Evolutionary conservation across 2,329 filamentous ascomycete species (phyloP), one percentile per base, ranked within the genome.

Genomic region (Zymoseptoria pseudotritici): DNA sequence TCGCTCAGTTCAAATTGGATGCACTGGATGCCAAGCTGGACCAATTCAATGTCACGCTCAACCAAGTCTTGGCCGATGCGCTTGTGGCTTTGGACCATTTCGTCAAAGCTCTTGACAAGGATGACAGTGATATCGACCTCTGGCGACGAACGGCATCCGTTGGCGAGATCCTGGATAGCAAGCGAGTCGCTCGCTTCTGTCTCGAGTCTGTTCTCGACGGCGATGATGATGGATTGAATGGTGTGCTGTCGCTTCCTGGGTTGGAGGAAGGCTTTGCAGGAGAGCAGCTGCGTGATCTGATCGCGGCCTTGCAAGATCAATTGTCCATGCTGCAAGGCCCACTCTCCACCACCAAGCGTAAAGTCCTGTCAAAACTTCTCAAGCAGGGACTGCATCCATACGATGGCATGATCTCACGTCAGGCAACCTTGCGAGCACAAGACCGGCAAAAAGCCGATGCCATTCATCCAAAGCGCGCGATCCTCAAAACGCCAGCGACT

Each of bases 1-100:
- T 93, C 75, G 94, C 91, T 50, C 90, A 97, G 70, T 97, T 96
- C 71, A 79, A 88, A 60, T 79, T 99, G n/a, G 93, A 99, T 72
- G 63, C 67, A 10, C 63, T 72, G 11, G 63, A 61, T 20, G 64
- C 67, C 3, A 62, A 65, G 50, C 60, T 73, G 36, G 65, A 69
- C 20, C 57, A 50, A 0, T 59, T 70, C 29, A 60, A 69, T 21
- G 62, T 70, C 10, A 66, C 62, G 4, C 62, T 70, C 24, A 64
- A 66, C 21, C 66, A 71, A 20, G 70, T 73, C 11, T 56, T 71
- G 26, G 66, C 72, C 31, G 68, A 70, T n/a, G 73, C 75, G 7
- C 70, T 75, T 22, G 76, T 73, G 21, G 78, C 80, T 11, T 70
- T 87, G 19, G 69, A 74, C 49, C 79, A 80, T 61, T 86, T 87